Base-by-base conservation (phyloP, 768 basidiomycete genomes). In the Macrolepiota fuliginosa region DNA sequence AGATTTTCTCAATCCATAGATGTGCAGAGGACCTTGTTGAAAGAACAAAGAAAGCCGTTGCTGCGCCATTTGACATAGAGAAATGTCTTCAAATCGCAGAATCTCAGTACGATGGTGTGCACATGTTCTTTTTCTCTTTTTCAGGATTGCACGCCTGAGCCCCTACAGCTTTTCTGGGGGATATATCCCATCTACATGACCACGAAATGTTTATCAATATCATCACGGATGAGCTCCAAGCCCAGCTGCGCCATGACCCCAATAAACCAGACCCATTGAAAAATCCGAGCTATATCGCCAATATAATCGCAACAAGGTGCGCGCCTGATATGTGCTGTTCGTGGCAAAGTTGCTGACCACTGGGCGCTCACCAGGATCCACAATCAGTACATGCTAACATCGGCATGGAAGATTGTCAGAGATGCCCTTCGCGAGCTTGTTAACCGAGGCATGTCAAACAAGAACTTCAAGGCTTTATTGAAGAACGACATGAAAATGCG, bases 341-440 rank as follows among this genome's bases (percentile, higher is more conserved):
- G 24, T 37, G 17, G 47, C 13, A 29, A 35, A 49, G 35, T 51
- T 15, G 42, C 42, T 45, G 17, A 27, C 24, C 25, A 15, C 11
- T 29, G 57, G 27, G 40, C 35, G n/a, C 37, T 15, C 37, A 54
- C 45, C 66, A 94, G 92, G 72, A 80, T 94, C 57, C 92, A 94
- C 72, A 94, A 94, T 69, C 72, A 84, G 7, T 92, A 91, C 71
- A 84, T 90, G 82, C 78, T 93, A 36, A 89, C 91, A n/a, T 85
- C 90, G 15, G 88, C 85, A 1, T 94, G 92, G 92, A 90, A 82
- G 64, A 75, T 93, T 52, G 85, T 90, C n/a, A 71, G 79, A 3
- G 79, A 87, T 61, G 77, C 77, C 35, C 74, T 94, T 57, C 78
- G 78, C 55, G 77, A 82, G 27, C 74, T 93, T 50, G 75, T 79